phyloP scores from a whole-genome alignment of 805 yeast species.

The Saccharomycopsis olivae region DNA sequence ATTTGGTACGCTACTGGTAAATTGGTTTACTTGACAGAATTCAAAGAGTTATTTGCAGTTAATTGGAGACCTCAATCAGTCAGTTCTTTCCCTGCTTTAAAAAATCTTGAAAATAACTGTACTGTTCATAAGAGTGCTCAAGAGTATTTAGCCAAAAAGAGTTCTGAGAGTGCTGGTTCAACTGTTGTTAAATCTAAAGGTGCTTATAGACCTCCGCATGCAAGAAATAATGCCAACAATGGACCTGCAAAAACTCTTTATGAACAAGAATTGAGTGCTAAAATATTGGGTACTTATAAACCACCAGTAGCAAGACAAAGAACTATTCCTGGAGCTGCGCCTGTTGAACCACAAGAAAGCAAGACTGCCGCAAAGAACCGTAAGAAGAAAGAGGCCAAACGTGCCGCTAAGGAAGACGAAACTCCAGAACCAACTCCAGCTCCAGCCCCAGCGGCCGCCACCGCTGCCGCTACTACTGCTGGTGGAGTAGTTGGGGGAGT shows the following conservation, averaged over 20 bases:
- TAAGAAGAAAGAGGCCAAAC: slow-evolving; percentile 62
- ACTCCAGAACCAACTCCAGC: not conserved
- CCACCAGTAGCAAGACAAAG: slow-evolving; percentile 24
- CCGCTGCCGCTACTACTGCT: slow-evolving; percentile 20
- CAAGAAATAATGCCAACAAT: slow-evolving; percentile 38
- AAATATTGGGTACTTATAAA: slow-evolving; percentile 22
- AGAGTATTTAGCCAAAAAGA: slow-evolving; percentile 29
- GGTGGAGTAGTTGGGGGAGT: slow-evolving; percentile 50
- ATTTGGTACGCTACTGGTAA: slow-evolving; percentile 89
- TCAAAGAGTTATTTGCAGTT: slow-evolving; percentile 67
- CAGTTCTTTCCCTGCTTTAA: slow-evolving; percentile 27
- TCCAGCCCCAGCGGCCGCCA: slow-evolving; percentile 18
- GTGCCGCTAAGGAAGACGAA: slow-evolving; percentile 20
- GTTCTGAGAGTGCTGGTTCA: not conserved
- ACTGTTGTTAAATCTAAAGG: slow-evolving; percentile 43
- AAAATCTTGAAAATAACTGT: slow-evolving; percentile 41
- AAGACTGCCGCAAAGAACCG: slow-evolving; percentile 64
- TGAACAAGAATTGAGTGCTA: slow-evolving; percentile 39
- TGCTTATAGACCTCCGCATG: slow-evolving; percentile 97
- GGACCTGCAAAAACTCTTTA: slow-evolving; percentile 38
- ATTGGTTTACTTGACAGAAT: slow-evolving; percentile 67
- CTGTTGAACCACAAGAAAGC: slow-evolving; percentile 36
- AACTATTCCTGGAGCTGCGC: slow-evolving; percentile 47
- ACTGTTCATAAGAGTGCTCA: slow-evolving; percentile 62
- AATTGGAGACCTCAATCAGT: slow-evolving; percentile 64